Base-by-base conservation (phyloP, 2,329 filamentous ascomycete species). In the Falciphora oryzae region DNA sequence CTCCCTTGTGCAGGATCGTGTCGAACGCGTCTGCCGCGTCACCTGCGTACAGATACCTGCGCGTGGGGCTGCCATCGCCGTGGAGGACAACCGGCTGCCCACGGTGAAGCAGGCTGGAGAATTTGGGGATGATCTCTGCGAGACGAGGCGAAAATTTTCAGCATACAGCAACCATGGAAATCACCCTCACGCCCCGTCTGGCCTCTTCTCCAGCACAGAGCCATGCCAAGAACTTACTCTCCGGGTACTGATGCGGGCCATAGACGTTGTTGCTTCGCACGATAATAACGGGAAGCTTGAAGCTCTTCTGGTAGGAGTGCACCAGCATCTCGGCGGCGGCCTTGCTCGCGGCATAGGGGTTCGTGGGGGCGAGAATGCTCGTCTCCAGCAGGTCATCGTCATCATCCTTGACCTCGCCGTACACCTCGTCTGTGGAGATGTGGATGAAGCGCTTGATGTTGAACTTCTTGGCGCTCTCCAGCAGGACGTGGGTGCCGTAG, bases 211-310 rank as follows among this genome's bases (percentile, higher is more conserved):
- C 38, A 16, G 38, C 14, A 44, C 38, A 44, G 14, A 44, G 14
- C 16, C 4, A 44, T 44, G 38, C 16, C 2, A 28, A 31, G 10
- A 4, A 76, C 89, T 76, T 77, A 93, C 90, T 93, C 78, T 93
- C 90, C 0, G 90, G 90, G 73, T 89, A 93, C 73, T 94, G 91
- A 73, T 93, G 90, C 28, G 91, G 91, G 0, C 91, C 91, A 71
- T 93, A 95, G 35, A 94, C 90, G 71, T 95, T 94, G 79, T 94
- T 94, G 73, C 89, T 89, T 62, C 91, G 83, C 32, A 93, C 89
- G 70, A 93, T 91, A 68, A 94, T 91, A 63, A 87, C 85, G 1
- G 91, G 91, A 16, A 95, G 81, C 74, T 90, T 89, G 80, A 93
- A 93, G 75, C 88, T 91, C 78, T 91, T 92, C 73, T 89, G 84